Evolutionary conservation across 495 filamentous ascomycete species (phyloP).

Genomic region (Viridothelium virens): DNA sequence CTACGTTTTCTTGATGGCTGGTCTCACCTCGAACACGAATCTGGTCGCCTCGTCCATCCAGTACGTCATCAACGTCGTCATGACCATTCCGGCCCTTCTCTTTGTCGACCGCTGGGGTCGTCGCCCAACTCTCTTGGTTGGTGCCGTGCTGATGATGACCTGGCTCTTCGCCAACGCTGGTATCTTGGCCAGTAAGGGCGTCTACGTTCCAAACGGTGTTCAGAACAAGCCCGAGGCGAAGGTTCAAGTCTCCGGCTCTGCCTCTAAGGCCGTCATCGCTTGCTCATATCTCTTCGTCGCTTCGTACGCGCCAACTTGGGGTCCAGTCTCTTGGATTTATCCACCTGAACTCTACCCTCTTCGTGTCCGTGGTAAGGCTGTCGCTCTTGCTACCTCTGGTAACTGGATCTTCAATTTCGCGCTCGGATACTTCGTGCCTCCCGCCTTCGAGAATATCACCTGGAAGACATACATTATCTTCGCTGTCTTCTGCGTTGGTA

Average conservation of each 20-base stretch:
- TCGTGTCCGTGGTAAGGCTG: conserved; percentile 26
- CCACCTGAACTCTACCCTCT: conserved; percentile 50
- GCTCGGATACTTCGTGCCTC: conserved; percentile 68
- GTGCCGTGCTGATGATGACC: conserved; percentile 58
- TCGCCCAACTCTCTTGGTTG: conserved; percentile 54
- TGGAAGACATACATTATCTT: conserved; percentile 72
- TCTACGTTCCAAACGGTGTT: conserved; percentile 27
- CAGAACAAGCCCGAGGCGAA: conserved; percentile 26
- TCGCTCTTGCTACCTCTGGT: conserved; percentile 24
- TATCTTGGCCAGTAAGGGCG: conserved; percentile 48
- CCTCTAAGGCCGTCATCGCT: conserved; percentile 35
- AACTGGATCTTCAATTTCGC: conserved; percentile 74
- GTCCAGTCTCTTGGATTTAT: conserved; percentile 63
- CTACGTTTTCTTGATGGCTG: conserved; percentile 29
- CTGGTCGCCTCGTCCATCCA: conserved; percentile 65
- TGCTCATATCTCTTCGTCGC: conserved; percentile 40
- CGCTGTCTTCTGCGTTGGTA: conserved; percentile 63
- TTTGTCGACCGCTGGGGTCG: conserved; percentile 54
- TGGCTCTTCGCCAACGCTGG: conserved; percentile 65
- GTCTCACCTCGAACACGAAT: conserved; percentile 36
- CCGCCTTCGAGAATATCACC: conserved; percentile 60
- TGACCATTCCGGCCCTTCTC: conserved; percentile 43
- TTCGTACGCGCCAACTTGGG: conserved; percentile 51
- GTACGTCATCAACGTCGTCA: conserved; percentile 59
- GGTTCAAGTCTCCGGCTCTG: conserved; percentile 27